phyloP scores from a whole-genome alignment of 352 stramenopile species.

The Pythium sukuiense region DNA sequence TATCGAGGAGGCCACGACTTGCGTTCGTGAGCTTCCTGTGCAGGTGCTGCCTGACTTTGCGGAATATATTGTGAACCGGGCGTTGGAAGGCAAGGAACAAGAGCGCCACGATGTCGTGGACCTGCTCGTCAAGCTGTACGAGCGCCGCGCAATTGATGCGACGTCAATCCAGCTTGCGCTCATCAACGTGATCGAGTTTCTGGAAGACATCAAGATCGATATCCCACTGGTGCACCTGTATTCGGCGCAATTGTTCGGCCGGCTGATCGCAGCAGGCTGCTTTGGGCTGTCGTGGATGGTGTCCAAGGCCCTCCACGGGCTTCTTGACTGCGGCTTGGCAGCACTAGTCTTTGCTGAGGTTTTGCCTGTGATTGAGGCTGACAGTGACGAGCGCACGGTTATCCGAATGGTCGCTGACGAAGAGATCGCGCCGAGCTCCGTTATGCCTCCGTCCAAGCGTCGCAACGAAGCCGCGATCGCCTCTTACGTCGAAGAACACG shows the following conservation, averaged over 20 bases:
- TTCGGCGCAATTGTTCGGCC: slow-evolving; percentile 67
- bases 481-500: slow-evolving; percentile 62
- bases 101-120: slow-evolving; percentile 71
- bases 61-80: slow-evolving; percentile 67
- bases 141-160: slow-evolving; percentile 57
- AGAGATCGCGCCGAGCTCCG: slow-evolving; percentile 56
- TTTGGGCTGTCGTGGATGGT: slow-evolving; percentile 86
- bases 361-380: slow-evolving; percentile 67
- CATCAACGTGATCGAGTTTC: slow-evolving; percentile 72
- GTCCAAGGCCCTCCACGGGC: slow-evolving; percentile 46
- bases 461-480: slow-evolving; percentile 45
- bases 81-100: slow-evolving; percentile 70
- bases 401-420: slow-evolving; percentile 79
- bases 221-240: slow-evolving; percentile 84
- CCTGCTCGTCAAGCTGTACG: slow-evolving; percentile 79
- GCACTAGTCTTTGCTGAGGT: slow-evolving; percentile 75
- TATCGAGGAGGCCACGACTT: slow-evolving; percentile 70
- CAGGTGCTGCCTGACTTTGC: slow-evolving; percentile 62
- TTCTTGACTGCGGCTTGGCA: slow-evolving; percentile 62
- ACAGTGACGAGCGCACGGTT: slow-evolving; percentile 65
- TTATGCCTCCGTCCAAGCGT: slow-evolving; percentile 45
- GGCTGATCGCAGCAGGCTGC: slow-evolving; percentile 73
- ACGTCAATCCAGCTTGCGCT: slow-evolving; percentile 74
- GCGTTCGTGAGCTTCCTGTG: slow-evolving; percentile 65
- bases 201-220: slow-evolving; percentile 87